Base-by-base conservation (phyloP, 2,329 filamentous ascomycete genomes). In the Karstenula rhodostoma region DNA sequence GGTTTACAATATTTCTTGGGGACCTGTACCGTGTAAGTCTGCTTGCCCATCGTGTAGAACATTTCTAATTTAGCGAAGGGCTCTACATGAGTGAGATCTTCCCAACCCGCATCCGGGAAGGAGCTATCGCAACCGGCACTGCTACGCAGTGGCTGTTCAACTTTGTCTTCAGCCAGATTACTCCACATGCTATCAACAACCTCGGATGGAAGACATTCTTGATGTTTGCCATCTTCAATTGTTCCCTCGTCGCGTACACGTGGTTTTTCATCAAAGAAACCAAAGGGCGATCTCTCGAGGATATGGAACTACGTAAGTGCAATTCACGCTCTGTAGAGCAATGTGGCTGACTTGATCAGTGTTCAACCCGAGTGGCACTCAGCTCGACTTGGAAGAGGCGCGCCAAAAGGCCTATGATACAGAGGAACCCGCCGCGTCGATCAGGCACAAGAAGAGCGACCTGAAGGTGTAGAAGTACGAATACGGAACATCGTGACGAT, bases 131-230 rank as follows among this genome's bases (percentile, higher is more conserved):
- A n/a, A 75, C 83, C 33, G 82, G 81, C 7, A 83, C 83, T 5
- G 75, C 80, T 1, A 82, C 80, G 0, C 83, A 85, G 65, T 86
- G 83, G 83, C 72, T 83, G 3, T 81, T 79, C 71, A 85, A 84
- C 71, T 85, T 84, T 70, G 75, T 80, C 23, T 83, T 84, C 70
- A 75, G 32, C 8, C 54, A 56, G 22, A 42, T 78, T 17, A 85
- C 83, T 1, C 83, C 84, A 0, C 82, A 82, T 66, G 84, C 83
- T 77, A 81, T 86, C 57, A 66, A 70, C 4, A 78, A 78, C 35
- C 75, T 85, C 53, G 78, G 79, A 0, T 84, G 79, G 81, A 78
- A 77, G 32, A 49, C 44, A 2, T 56, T 56, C 15, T 19, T 56
- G 9, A 58, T 58, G 47, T 58, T 58, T 33, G 19, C 32, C 15